Percentiles rank a stretch among this genome's conserved stretches.
Evolutionary conservation across 169 alveolate species (phyloP).

Genomic region (Eimeria brunetti): DNA sequence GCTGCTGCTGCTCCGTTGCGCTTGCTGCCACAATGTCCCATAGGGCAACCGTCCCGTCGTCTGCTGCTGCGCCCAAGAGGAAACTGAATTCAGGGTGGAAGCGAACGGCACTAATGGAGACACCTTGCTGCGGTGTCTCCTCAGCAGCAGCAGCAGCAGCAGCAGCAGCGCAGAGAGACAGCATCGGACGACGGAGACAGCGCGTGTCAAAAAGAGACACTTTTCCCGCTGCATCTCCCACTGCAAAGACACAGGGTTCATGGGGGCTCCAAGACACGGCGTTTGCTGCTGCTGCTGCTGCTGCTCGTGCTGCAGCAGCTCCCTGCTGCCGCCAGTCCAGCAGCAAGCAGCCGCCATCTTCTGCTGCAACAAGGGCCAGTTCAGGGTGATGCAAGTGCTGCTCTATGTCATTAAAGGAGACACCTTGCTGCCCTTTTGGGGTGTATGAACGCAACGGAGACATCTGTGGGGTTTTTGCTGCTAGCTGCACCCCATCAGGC

Average conservation of each 20-base stretch:
- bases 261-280: constrained; percentile 47
- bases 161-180: constrained; percentile 18
- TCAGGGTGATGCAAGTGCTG: constrained; percentile 57
- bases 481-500: constrained; percentile 42
- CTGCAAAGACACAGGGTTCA: constrained; percentile 34
- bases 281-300: constrained; percentile 22
- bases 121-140: background rate
- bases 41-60: constrained; percentile 27
- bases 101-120: constrained; percentile 40
- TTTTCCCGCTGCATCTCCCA: background rate
- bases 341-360: constrained; percentile 52
- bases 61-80: constrained; percentile 29
- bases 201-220: constrained; percentile 46
- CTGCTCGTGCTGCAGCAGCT: constrained; percentile 9
- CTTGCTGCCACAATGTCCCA: constrained; percentile 32
- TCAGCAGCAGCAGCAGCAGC: constrained; percentile 28
- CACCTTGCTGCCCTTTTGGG: background rate
- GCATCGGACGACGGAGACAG: constrained; percentile 21
- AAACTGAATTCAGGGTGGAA: constrained; percentile 58
- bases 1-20: constrained; percentile 9
- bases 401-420: constrained; percentile 7
- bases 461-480: constrained; percentile 46
- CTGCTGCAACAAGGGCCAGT: constrained; percentile 51
- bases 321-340: constrained; percentile 55
- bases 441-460: background rate